phyloP scores from a whole-genome alignment of 1,139 yeast species.

The Saccharomyces hybrid region DNA sequence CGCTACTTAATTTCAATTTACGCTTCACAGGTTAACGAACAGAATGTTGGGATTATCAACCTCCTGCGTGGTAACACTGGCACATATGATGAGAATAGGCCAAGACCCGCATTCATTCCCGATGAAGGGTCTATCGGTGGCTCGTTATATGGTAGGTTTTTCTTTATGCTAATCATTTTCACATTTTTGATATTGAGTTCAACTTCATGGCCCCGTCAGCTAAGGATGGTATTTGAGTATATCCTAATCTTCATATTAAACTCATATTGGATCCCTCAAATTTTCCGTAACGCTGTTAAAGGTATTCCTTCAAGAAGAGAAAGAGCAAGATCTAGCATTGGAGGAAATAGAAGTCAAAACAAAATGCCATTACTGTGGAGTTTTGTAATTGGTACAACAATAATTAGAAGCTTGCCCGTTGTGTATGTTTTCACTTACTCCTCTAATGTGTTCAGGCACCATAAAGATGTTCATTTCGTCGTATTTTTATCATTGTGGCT shows the following conservation, averaged over 20 bases:
- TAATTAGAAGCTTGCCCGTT: constrained; percentile 57
- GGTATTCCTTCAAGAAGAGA: constrained; percentile 26
- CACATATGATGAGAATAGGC: constrained; percentile 13
- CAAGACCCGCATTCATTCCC: constrained; percentile 25
- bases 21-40: constrained; percentile 66
- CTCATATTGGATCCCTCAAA: constrained; percentile 90
- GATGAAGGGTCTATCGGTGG: constrained; percentile 56
- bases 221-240: constrained; percentile 54
- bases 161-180: constrained; percentile 50
- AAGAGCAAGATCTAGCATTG: constrained; percentile 14
- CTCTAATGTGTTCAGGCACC: constrained; percentile 49
- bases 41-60: constrained; percentile 21
- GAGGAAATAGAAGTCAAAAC: constrained; percentile 16
- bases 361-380: constrained; percentile 31
- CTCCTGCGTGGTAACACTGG: constrained; percentile 17
- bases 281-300: constrained; percentile 59
- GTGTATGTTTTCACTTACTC: constrained; percentile 45
- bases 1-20: constrained; percentile 64
- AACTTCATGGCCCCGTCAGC: constrained; percentile 52
- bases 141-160: constrained; percentile 53
- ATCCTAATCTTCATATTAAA: constrained; percentile 44
- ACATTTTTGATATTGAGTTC: constrained; percentile 53
- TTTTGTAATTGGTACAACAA: constrained; percentile 60
- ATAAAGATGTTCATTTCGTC: constrained; percentile 45
- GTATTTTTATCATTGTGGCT: constrained; percentile 45